Percentiles rank a stretch among this genome's conserved stretches.
Conservation (phyloP, 306 rosid genomes). For the Carpinus viminea region DNA sequence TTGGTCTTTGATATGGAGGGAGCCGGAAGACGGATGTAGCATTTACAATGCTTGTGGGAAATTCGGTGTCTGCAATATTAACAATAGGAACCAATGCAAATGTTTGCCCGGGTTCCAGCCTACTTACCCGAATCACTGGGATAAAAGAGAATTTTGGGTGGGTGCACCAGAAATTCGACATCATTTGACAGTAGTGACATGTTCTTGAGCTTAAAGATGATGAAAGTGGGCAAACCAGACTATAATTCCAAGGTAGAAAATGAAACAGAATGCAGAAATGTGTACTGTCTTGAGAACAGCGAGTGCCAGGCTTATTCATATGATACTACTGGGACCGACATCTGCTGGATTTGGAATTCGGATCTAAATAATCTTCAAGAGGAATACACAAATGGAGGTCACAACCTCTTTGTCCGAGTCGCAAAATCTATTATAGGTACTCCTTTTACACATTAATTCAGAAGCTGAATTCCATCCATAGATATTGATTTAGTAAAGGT, state of each 20-base stretch:
- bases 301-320: slow-evolving; percentile 40
- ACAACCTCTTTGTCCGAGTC: slow-evolving; percentile 21
- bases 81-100: slow-evolving; percentile 40
- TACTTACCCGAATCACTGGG: background rate
- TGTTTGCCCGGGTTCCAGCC: slow-evolving; percentile 49
- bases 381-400: background rate
- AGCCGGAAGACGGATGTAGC: slow-evolving; percentile 24
- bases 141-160: background rate
- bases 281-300: background rate
- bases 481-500: background rate
- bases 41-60: slow-evolving; percentile 32
- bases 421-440: slow-evolving; percentile 35
- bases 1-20: background rate
- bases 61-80: slow-evolving; percentile 29
- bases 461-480: background rate
- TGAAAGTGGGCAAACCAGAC: slow-evolving; percentile 2
- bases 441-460: background rate
- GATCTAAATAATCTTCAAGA: slow-evolving; percentile 30
- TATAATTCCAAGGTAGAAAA: accelerated
- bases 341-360: slow-evolving; percentile 31
- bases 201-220: slow-evolving; percentile 27
- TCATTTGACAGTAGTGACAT: too few relatives aligned
- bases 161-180: too few relatives aligned
- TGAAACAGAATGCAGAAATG: slow-evolving; percentile 29
- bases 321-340: background rate